Base-by-base conservation (phyloP, 306 rosid genomes). In the Boehmeria nivea region DNA sequence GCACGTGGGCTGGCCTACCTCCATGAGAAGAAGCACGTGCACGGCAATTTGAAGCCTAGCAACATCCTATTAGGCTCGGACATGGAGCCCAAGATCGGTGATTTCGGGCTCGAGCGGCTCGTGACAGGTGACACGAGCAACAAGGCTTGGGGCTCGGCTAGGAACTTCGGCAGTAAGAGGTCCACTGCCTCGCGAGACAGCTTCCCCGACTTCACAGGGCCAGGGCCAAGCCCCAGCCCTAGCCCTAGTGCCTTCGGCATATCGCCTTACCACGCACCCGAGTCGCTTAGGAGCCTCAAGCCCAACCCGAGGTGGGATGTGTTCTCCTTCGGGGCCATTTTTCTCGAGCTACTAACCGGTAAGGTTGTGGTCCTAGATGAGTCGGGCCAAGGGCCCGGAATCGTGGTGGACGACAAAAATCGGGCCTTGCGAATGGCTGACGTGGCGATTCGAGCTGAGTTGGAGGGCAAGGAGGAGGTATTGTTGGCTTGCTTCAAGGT, bases 1-100 rank as follows among this genome's bases (percentile, higher is more conserved):
- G 96, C 96, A 36, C 96, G 99, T 72, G 99, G 99, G 44, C 83
- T 87, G 0, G 59, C 84, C 7, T 83, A 84, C 61, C 96, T 91
- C 61, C 99, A 91, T 49, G 99, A 91, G 37, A 91, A 91, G 85
- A 91, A 91, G 76, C 96, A 91, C 70, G 95, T 91, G 72, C 99
- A 87, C 43, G 95, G 87, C 21, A 91, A 91, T 55, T 70, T 91
- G 63, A 84, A 81, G 85, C 99, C 99, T 8, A 85, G 83, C 54
- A 87, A 91, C 66, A 68, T 91, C 72, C 87, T 91, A 24, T 56
- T 91, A 59, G 89, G 78, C 56, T 48, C 51, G 0, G 80, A 87
- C 15, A 76, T 87, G 88, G 99, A 91, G 84, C 86, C 99, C 51
- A 87, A 72, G 43, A 63, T 91, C 1, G 96, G 99, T 1, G 96